A percentile compares a stretch with the other conserved stretches of the same genome.
Evolutionary conservation across 495 filamentous ascomycete genomes (phyloP).

Genomic region (Physcia stellaris): DNA sequence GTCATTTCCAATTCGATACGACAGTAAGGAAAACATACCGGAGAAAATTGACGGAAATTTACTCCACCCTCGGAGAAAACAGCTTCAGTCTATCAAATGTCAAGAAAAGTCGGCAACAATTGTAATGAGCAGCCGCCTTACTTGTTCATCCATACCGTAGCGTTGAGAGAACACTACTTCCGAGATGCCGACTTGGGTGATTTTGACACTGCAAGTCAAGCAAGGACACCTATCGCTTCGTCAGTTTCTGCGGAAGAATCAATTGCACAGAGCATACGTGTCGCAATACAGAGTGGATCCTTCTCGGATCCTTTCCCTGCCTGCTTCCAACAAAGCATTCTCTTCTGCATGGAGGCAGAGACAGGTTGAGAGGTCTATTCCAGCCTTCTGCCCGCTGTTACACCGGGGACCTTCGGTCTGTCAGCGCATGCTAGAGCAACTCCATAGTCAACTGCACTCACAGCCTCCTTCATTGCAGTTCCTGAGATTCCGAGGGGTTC

Average conservation of each 20-base stretch:
- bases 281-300: constrained; percentile 81
- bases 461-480: constrained; percentile 96
- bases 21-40: constrained; percentile 39
- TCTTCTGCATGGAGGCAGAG: constrained; percentile 95
- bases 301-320: constrained; percentile 73
- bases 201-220: constrained; percentile 97
- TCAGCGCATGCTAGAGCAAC: not conserved
- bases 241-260: not conserved
- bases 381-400: constrained; percentile 57
- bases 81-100: constrained; percentile 43
- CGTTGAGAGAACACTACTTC: constrained; percentile 91
- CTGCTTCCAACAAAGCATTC: constrained; percentile 89
- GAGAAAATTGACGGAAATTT: constrained; percentile 63
- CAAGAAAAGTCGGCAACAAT: not conserved
- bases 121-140: constrained; percentile 14
- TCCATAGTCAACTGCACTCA: constrained; percentile 19
- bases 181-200: constrained; percentile 83
- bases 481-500: constrained; percentile 68
- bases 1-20: too few species aligned
- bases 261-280: constrained; percentile 36
- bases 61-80: constrained; percentile 68
- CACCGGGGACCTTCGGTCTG: constrained; percentile 48
- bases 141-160: constrained; percentile 79
- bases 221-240: constrained; percentile 57
- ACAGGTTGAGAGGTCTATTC: constrained; percentile 67